A percentile compares a stretch with the other conserved stretches of the same genome.
phyloP scores from a whole-genome alignment of 495 filamentous ascomycete genomes.

The Neurospora sp. region DNA sequence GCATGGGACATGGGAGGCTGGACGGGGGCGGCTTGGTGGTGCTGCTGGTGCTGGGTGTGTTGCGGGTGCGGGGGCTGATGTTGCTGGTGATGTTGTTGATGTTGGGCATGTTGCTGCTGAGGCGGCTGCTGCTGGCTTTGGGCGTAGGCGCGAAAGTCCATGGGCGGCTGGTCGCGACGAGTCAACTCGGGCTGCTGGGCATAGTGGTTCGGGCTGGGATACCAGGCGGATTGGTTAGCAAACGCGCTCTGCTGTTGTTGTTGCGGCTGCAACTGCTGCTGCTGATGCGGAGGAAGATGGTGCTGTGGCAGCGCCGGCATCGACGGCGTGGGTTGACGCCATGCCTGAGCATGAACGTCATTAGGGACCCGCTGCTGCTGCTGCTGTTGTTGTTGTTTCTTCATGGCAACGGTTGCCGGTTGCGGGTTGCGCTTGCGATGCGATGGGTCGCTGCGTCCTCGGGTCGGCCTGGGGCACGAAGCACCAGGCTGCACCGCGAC shows the following conservation, averaged over 20 bases:
- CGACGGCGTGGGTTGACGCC: constrained; percentile 24
- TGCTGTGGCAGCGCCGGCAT: constrained; percentile 24
- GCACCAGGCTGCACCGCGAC: constrained; percentile 21
- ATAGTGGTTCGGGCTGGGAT: constrained; percentile 22
- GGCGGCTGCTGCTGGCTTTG: constrained; percentile 24
- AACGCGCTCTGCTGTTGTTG: constrained; percentile 13
- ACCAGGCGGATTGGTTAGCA: constrained; percentile 25
- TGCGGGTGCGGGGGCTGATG: constrained; percentile 14
- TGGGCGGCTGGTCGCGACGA: constrained; percentile 28
- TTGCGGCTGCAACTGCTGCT: constrained; percentile 9
- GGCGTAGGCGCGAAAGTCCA: constrained; percentile 20
- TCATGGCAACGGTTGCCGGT: constrained; percentile 18
- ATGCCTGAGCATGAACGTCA: constrained; percentile 21
- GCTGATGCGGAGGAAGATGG: constrained; percentile 14
- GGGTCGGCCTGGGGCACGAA: constrained; percentile 19
- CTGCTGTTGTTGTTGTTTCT: constrained; percentile 9
- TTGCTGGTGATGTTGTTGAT: constrained; percentile 24
- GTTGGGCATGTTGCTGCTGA: constrained; percentile 22
- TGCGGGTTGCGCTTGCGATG: neutral
- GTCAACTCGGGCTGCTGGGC: constrained; percentile 33
- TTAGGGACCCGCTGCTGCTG: constrained; percentile 16
- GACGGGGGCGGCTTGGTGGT: constrained; percentile 31
- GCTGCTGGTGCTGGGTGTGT: constrained; percentile 20
- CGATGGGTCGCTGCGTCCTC: constrained; percentile 6
- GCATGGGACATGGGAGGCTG: constrained; percentile 31